Conservation (phyloP, 306 rosid genomes). For the Prunus padus region DNA sequence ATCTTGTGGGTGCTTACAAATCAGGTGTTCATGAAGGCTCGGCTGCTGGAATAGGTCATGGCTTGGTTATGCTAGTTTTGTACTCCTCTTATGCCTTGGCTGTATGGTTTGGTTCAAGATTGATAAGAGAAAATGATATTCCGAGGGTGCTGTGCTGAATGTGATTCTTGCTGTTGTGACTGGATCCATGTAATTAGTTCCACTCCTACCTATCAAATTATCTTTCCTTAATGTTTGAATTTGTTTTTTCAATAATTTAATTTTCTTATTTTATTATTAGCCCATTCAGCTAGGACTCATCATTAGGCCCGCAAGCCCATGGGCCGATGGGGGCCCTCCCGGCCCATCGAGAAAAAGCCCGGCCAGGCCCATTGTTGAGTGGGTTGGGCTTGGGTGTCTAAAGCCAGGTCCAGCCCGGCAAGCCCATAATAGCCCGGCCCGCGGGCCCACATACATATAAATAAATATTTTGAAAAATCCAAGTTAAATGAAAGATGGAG, state of each 20-base stretch:
- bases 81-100: slow-evolving; percentile 67
- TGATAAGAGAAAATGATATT: slow-evolving; percentile 72
- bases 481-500: too few relatives aligned
- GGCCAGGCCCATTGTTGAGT: too few relatives aligned
- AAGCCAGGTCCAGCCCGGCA: too few relatives aligned
- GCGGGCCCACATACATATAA: too few relatives aligned
- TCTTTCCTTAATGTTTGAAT: background rate
- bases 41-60: slow-evolving; percentile 62
- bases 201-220: background rate
- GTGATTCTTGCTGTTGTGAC: slow-evolving; percentile 75
- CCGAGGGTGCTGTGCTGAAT: slow-evolving; percentile 71
- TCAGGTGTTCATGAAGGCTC: slow-evolving; percentile 68
- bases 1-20: slow-evolving; percentile 65
- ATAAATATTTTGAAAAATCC: too few relatives aligned
- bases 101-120: slow-evolving; percentile 75
- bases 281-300: too few relatives aligned
- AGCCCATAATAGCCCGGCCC: too few relatives aligned
- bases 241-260: background rate
- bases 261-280: too few relatives aligned
- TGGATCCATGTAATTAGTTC: slow-evolving; percentile 66
- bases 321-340: too few relatives aligned
- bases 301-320: too few relatives aligned
- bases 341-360: too few relatives aligned
- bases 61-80: slow-evolving; percentile 50
- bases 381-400: too few relatives aligned